Base-by-base conservation (phyloP, 192 early-diverging fungal genomes). In the Coemansia sp. region DNA sequence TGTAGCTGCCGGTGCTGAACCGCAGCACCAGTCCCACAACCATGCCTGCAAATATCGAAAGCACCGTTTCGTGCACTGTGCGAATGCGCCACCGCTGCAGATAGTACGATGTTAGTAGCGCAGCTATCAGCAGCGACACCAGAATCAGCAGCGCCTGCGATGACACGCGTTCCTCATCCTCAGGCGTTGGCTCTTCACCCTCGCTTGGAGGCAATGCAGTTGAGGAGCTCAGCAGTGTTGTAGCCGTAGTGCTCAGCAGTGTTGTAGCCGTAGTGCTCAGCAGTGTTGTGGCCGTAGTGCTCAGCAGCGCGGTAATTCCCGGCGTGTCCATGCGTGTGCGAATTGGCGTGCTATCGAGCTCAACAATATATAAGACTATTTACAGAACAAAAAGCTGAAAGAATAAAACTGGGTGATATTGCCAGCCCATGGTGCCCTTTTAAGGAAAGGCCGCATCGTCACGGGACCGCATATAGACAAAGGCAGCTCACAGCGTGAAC, bases 41-140 rank as follows among this genome's bases (percentile, higher is more conserved):
- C 73, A 83, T 85, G 73, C 93, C 94, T 6, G 95, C 89, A 62
- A 95, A 84, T 56, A 97, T 91, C n/a, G 94, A 94, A 27, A 95
- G 88, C 39, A 97, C 94, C 3, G 94, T 95, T 62, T 98, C 96
- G 74, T 98, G 96, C 67, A 97, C 87, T 15, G 90, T 89, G 35
- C 92, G 89, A 62, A 98, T 94, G 64, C 87, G 82, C 72, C 89
- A 87, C 17, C 88, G 81, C 80, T 96, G 92, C 25, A 98, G 83
- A 61, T 90, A 90, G 83, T 98, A 97, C 55, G 91, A 91, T 0
- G 90, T 91, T 69, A 92, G 87, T 54, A 98, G 85, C 21, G 93
- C 92, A 7, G 87, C 85, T 41, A 94, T 90, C 27, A 97, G 85
- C 22, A 97, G 81, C 41, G 91, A 84, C 14, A 94, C 87, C 22